A percentile compares a stretch with the other conserved stretches of the same genome.
Conservation (phyloP, 2,329 filamentous ascomycete genomes). For the Cryphonectria nitschkei region DNA sequence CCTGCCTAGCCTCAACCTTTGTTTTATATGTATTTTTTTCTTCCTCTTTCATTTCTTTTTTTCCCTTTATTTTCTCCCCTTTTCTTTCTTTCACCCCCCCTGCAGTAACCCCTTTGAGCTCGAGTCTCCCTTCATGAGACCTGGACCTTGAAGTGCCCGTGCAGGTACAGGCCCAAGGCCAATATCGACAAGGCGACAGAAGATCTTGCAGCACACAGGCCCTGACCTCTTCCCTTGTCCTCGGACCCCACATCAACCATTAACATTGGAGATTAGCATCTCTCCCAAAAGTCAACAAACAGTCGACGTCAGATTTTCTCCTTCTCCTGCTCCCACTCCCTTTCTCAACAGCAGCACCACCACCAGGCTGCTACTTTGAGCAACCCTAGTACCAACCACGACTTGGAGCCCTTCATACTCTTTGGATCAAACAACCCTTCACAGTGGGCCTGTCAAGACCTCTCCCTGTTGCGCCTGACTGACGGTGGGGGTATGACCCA, state of each 20-base stretch:
- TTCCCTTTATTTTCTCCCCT: not conserved
- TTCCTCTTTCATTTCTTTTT: not conserved
- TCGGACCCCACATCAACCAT: conserved; percentile 11
- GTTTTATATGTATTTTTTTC: not conserved
- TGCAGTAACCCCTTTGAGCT: not conserved
- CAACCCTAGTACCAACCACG: not conserved
- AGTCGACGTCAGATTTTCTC: conserved; percentile 16
- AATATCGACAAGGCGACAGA: not conserved
- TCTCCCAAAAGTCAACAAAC: conserved; percentile 21
- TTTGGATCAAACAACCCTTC: not conserved
- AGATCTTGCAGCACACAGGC: conserved; percentile 6
- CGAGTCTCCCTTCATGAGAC: not conserved
- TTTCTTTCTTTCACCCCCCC: not conserved
- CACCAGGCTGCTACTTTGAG: not conserved
- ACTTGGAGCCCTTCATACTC: not conserved
- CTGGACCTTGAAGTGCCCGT: not conserved
- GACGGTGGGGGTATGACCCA: conserved; percentile 12
- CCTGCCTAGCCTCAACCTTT: not conserved
- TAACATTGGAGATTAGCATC: conserved; percentile 13
- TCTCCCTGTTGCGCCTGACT: conserved; percentile 7
- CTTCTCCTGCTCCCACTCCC: conserved; percentile 1
- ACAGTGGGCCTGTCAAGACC: not conserved
- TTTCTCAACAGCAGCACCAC: not conserved
- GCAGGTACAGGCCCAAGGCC: not conserved
- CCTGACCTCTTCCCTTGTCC: conserved; percentile 5